Base-by-base conservation (phyloP, 306 rosid genomes). In the Purshia tridentata region DNA sequence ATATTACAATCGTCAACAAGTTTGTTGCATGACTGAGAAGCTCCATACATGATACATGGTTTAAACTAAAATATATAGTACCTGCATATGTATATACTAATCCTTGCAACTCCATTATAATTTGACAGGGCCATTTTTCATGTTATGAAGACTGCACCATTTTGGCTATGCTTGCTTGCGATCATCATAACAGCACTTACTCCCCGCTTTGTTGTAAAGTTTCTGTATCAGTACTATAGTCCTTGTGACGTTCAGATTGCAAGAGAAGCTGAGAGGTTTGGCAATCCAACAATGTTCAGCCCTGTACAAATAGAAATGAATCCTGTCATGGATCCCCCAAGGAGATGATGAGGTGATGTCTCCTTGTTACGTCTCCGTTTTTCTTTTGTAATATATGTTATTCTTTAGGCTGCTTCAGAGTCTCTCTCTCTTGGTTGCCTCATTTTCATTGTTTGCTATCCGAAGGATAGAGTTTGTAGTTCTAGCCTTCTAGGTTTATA, bases 241-340 rank as follows among this genome's bases (percentile, higher is more conserved):
- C 97, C 97, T 4, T 72, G 74, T 56, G 97, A 93, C 72, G 86
- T 93, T 75, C 98, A 86, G 60, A 91, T 93, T 53, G 91, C 94
- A 45, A 86, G 94, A 75, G 97, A 89, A 86, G 85, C 81, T 35
- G 98, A 91, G 79, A 91, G 77, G 71, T 13, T 76, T 37, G 84
- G 69, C 50, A 72, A 79, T 75, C 77, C 66, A 40, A 82, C 90
- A 62, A 69, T 63, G 42, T 51, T 70, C 57, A 89, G 79, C 81
- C 79, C 62, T 73, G 90, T 77, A 78, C 90, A 91, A 62, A 80
- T 88, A 77, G 98, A 93, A 86, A 91, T 89, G 96, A 82, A 80
- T 72, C 83, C 90, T 7, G 75, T 91, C 74, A 57, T 81, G 45
- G 72, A 77, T 72, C 79, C 11, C 51, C 81, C 16, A 7, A 80